Conservation (phyloP, 805 yeast genomes). For the Candida khao-thaluensis region DNA sequence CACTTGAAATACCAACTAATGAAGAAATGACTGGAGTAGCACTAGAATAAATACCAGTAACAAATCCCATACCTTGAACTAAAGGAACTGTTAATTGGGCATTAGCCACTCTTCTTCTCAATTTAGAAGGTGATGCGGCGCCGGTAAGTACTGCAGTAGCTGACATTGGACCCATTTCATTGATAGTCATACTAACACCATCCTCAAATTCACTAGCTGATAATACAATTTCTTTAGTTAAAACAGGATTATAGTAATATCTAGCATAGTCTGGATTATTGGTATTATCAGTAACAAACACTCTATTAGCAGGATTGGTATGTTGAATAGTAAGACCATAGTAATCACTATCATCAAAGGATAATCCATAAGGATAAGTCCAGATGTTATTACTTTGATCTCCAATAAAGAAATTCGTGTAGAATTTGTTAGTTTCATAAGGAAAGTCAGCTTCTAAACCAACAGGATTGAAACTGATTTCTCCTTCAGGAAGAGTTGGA, state of each 20-base stretch:
- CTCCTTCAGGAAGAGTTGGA: conserved; percentile 42
- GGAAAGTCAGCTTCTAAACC: conserved; percentile 44
- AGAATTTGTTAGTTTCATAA: conserved; percentile 73
- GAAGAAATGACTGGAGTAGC: conserved; percentile 45
- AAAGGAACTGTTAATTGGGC: conserved; percentile 46
- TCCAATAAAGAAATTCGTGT: conserved; percentile 59
- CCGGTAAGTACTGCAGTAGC: conserved; percentile 14
- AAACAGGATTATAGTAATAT: conserved; percentile 56
- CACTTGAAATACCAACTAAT: conserved; percentile 19
- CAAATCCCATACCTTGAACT: conserved; percentile 69
- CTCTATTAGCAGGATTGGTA: conserved; percentile 42
- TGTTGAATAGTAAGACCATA: conserved; percentile 63
- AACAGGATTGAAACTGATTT: conserved; percentile 45
- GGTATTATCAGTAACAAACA: conserved; percentile 45
- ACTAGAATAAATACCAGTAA: conserved; percentile 59
- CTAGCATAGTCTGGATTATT: conserved; percentile 33
- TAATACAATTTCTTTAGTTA: conserved; percentile 52
- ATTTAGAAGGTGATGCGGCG: conserved; percentile 29
- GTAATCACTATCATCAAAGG: conserved; percentile 46
- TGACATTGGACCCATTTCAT: conserved; percentile 15
- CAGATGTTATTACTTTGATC: conserved; percentile 53
- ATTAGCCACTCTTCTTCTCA: conserved; percentile 35
- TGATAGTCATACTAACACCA: conserved; percentile 6
- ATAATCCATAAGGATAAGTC: conserved; percentile 64
- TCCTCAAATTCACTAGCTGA: conserved; percentile 38